Evolutionary conservation across 225 moss, liverwort and hornwort species (phyloP).

Genomic region (Rhytidiadelphus loreus): DNA sequence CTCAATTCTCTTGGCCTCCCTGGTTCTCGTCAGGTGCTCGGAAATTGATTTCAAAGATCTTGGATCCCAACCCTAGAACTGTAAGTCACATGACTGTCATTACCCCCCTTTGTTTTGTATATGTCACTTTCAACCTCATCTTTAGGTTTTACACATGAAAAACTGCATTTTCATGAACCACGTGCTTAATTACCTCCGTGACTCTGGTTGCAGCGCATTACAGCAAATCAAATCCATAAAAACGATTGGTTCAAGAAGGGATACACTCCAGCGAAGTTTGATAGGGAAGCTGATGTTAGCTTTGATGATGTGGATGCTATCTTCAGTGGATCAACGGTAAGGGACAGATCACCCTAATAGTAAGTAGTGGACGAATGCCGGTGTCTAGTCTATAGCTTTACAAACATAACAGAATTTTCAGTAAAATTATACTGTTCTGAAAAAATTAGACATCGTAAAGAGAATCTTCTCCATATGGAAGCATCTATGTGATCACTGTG

Average conservation of each 20-base stretch:
- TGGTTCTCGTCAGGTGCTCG: slow-evolving; percentile 79
- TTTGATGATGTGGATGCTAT: slow-evolving; percentile 80
- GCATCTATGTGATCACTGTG: not conserved
- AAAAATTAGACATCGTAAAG: too few relatives aligned
- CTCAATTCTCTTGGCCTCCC: slow-evolving; percentile 78
- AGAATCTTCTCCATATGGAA: not conserved
- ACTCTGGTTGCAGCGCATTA: slow-evolving; percentile 62
- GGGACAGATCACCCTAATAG: not conserved
- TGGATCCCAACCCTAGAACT: slow-evolving; percentile 86
- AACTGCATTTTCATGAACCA: not conserved
- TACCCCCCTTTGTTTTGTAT: not conserved
- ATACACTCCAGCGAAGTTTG: slow-evolving; percentile 76
- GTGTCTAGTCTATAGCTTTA: not conserved
- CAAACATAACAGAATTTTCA: not conserved
- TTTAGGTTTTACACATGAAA: not conserved
- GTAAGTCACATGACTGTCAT: slow-evolving; percentile 22
- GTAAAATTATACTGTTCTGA: not conserved
- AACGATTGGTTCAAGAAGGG: slow-evolving; percentile 95
- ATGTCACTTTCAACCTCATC: not conserved
- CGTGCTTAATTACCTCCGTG: not conserved
- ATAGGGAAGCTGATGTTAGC: slow-evolving; percentile 66
- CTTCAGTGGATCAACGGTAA: slow-evolving; percentile 73
- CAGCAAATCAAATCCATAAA: slow-evolving; percentile 61
- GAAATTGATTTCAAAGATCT: slow-evolving; percentile 69
- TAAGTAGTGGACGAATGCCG: not conserved